Evolutionary conservation across 1,284 basidiomycete species (phyloP), one percentile per base, ranked within the genome.

Genomic region (Cronartium ribicola): DNA sequence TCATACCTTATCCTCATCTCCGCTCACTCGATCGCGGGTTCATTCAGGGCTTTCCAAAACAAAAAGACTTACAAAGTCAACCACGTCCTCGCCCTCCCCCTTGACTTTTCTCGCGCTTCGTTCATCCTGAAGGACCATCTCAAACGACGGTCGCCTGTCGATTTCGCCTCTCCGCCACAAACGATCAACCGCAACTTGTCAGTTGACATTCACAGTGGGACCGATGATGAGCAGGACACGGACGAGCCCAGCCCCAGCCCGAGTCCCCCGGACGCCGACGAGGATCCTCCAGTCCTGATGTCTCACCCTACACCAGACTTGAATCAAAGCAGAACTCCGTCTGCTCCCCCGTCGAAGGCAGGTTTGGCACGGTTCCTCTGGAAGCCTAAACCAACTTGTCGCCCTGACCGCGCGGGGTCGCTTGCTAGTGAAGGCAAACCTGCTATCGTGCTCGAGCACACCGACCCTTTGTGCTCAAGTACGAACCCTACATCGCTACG

Each of bases 1-100:
- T 62, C 68, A 43, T 70, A 70, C 55, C 60, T 70, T 36, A 63
- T 70, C 29, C 37, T 62, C 4, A 70, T 70, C 41, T 48, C 68
- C 20, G 62, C 68, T 5, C 68, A 70, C 20, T 70, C 68, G 10
- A 29, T 41, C 11, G 40, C 60, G 10, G 68, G 59, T 29, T 29
- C 37, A 37, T 63, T 70, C 40, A 44, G 46, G 17, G 59, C 51
- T 20, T 55, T 55, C 11, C 14, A 55, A 55, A 55, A 46, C 17
- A 70, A 70, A 51, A 62, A 63, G 13, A 60, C 63, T 22, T 40
- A 63, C 20, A 46, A 17, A 37, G 55, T 70, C 5, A 60, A 63
- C 17, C 37, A 44, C 17, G 68, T 70, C 6, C 11, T 70, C n/a
- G 60, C 60, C 5, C 40, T 70, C 20, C 68, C 68, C 36, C 37